These are phyloP conservation scores for Daldinia grandis DNA, from an alignment of 495 filamentous ascomycete genomes.

Conservation along the genomic window DNA sequence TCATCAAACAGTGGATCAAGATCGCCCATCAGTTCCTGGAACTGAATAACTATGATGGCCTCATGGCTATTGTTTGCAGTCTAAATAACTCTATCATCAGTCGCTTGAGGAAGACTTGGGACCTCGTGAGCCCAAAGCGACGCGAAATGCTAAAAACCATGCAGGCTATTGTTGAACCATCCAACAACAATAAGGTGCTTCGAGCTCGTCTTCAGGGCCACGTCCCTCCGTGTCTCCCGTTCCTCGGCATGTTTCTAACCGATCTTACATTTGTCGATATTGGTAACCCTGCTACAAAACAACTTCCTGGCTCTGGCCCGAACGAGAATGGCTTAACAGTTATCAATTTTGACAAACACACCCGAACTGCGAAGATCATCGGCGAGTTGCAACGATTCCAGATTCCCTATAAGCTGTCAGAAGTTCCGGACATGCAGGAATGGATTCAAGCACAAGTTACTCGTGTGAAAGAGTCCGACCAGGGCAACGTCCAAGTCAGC, in stretches of 20 bases:
- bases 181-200: constrained; percentile 91
- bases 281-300: constrained; percentile 83
- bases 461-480: constrained; percentile 79
- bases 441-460: constrained; percentile 90
- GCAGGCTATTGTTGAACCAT: constrained; percentile 82
- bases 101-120: constrained; percentile 94
- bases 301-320: constrained; percentile 61
- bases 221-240: constrained; percentile 92
- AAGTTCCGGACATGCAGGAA: constrained; percentile 89
- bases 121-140: constrained; percentile 84
- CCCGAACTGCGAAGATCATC: constrained; percentile 92
- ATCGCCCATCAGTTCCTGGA: constrained; percentile 86
- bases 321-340: constrained; percentile 70
- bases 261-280: constrained; percentile 89
- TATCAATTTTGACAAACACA: constrained; percentile 99
- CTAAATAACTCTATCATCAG: constrained; percentile 90
- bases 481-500: constrained; percentile 78
- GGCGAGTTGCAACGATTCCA: constrained; percentile 97
- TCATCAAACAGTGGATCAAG: constrained; percentile 99
- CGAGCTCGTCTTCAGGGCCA: constrained; percentile 86
- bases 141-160: constrained; percentile 80
- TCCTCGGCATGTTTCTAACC: constrained; percentile 95
- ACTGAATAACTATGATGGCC: constrained; percentile 93
- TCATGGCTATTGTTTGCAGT: constrained; percentile 96
- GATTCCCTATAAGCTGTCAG: constrained; percentile 86